Evolutionary conservation across 192 early-diverging fungal genomes (phyloP), one percentile per base, ranked within the genome.

Genomic region (Mortierella alpina): DNA sequence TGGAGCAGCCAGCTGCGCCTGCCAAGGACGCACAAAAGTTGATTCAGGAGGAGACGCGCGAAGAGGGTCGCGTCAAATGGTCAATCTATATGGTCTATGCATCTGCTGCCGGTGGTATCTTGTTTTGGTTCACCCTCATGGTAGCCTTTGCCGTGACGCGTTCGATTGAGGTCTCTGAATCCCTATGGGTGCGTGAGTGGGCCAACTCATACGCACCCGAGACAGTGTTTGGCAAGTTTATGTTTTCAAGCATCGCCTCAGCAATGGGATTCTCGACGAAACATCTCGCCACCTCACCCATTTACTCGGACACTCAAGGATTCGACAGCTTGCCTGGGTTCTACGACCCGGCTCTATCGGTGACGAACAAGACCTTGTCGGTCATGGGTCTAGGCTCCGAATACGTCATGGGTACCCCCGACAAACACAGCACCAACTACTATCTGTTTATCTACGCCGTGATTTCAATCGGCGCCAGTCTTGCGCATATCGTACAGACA

Each of bases 21-120:
- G 22, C 55, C 40, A 80, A 72, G 66, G 70, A 80, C 20, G 70
- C 76, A 68, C 81, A 53, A 75, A 83, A 86, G 66, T 82, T 97
- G 48, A 92, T 97, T 44, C 85, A 88, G 63, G 91, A 92, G 14
- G 97, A 98, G 79, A 92, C 95, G 69, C 86, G 91, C 59, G 92
- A 90, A 45, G 84, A 88, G 8, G 97, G 97, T 3, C 88, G 88
- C 70, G 96, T 97, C 58, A 90, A 89, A 60, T 83, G 77, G 6
- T 59, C 79, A 17, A 90, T 97, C 20, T 98, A 95, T 88, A 58
- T 86, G 12, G 84, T 87, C 22, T 99, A 97, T 81, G 79, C 88
- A 44, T 70, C 71, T 14, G 88, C 88, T 48, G 88, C 87, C 57
- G 93, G 93, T 14, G 73, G 87, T 1, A 79, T 81, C 53, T 23